Conservation (phyloP, 169 alveolate genomes). For the Cyclospora cayetanensis region DNA sequence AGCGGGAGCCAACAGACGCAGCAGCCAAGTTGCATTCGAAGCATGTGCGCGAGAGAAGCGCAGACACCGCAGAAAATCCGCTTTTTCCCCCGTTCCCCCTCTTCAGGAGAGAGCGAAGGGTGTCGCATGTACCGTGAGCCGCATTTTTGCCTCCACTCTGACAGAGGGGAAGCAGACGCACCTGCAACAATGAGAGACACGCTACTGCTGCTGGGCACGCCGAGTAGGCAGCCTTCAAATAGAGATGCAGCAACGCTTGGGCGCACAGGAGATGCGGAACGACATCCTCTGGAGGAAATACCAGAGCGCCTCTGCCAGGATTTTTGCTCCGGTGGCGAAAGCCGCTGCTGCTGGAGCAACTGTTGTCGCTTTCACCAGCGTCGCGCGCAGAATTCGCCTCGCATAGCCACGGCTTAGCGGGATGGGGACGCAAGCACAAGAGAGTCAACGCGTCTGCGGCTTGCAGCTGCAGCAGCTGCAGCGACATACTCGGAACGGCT, state of each 20-base stretch:
- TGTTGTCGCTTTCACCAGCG: neutral
- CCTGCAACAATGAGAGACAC: neutral
- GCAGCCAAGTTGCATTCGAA: too few relatives aligned
- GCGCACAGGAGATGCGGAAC: neutral
- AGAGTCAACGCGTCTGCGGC: neutral
- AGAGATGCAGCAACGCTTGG: neutral
- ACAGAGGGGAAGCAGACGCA: neutral
- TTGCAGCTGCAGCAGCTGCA: neutral
- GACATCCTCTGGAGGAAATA: neutral
- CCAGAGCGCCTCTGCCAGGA: neutral
- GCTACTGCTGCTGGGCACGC: neutral
- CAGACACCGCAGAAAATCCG: too few relatives aligned
- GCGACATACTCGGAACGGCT: neutral
- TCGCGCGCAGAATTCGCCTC: neutral
- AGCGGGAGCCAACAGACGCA: neutral
- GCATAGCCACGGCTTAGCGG: neutral
- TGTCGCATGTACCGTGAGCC: too few relatives aligned
- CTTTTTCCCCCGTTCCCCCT: too few relatives aligned
- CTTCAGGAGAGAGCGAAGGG: too few relatives aligned
- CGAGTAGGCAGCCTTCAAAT: neutral
- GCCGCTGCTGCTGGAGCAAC: neutral
- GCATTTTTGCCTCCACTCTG: too few relatives aligned
- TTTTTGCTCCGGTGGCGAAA: neutral
- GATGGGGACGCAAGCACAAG: neutral
- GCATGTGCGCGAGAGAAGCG: too few relatives aligned